These are phyloP conservation scores for Chaetomium olivaceum DNA, from an alignment of 2,329 filamentous ascomycete genomes.

Conservation along the genomic window DNA sequence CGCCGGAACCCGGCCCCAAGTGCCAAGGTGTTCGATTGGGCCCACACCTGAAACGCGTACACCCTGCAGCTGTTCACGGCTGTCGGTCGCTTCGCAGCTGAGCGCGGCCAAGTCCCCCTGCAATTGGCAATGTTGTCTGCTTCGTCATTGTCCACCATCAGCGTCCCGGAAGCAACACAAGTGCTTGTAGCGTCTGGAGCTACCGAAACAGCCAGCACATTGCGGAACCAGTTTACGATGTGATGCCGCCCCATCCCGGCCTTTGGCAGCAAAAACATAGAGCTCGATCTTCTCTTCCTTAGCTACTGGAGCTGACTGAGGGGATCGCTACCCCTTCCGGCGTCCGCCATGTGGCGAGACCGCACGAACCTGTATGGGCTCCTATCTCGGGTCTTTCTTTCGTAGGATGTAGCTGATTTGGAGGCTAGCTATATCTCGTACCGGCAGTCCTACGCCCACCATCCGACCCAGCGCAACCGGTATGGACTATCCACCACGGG, in stretches of 20 bases:
- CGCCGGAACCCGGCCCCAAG: background rate
- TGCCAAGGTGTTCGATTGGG: constrained; percentile 9
- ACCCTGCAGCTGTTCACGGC: constrained; percentile 18
- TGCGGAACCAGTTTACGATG: constrained; percentile 30
- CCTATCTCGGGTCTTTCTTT: background rate
- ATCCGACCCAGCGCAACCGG: constrained; percentile 81
- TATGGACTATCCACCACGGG: constrained; percentile 51
- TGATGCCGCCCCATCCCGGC: constrained; percentile 26
- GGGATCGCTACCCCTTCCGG: constrained; percentile 37
- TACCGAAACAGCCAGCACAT: constrained; percentile 17
- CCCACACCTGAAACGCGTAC: background rate
- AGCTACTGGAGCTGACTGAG: constrained; percentile 25
- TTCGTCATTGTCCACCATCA: constrained; percentile 27
- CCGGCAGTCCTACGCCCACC: constrained; percentile 96
- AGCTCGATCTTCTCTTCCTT: constrained; percentile 18
- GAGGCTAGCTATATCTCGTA: constrained; percentile 87
- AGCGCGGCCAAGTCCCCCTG: background rate
- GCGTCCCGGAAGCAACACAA: constrained; percentile 3
- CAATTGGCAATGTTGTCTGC: constrained; percentile 26
- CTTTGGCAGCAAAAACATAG: constrained; percentile 25
- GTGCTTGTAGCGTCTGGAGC: constrained; percentile 18
- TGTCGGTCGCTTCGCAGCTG: constrained; percentile 8
- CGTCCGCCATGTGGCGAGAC: constrained; percentile 94
- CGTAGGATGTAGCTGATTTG: background rate
- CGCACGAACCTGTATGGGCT: constrained; percentile 89